phyloP scores from a whole-genome alignment of 306 rosid species.

The Glycyrrhiza uralensis region DNA sequence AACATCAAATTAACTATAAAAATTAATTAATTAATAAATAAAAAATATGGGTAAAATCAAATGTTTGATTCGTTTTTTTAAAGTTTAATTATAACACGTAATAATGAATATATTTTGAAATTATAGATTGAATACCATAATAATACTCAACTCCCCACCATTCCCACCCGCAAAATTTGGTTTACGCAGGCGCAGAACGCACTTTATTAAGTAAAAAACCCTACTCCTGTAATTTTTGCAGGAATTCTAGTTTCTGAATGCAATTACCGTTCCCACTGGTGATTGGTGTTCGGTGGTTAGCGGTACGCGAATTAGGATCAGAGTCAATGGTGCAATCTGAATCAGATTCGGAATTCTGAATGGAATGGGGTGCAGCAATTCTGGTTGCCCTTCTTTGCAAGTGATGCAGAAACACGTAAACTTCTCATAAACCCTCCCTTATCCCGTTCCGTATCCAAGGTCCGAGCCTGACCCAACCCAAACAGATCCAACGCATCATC shows the following conservation, averaged over 20 bases:
- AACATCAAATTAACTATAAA: no score
- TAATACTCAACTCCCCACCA: no score
- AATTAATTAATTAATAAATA: no score
- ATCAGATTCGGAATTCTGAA: constrained; percentile 2
- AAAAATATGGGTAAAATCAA: no score
- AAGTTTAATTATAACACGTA: no score
- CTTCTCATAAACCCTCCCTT: constrained; percentile 18
- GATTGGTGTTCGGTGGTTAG: neutral
- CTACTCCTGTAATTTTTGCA: neutral
- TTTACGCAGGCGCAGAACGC: no score
- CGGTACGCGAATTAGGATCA: neutral
- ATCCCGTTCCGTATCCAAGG: neutral
- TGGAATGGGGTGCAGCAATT: neutral
- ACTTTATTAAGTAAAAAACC: no score
- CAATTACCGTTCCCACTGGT: neutral
- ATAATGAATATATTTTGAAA: no score
- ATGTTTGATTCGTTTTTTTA: no score
- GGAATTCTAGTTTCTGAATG: neutral
- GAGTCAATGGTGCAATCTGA: neutral
- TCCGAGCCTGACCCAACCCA: neutral
- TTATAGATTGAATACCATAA: no score
- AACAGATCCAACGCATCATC: constrained; percentile 11
- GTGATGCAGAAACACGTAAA: neutral
- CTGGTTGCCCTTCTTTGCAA: neutral
- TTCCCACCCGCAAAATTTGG: no score